Base-by-base conservation (phyloP, 495 filamentous ascomycete genomes). In the Penicillium riverlandense region DNA sequence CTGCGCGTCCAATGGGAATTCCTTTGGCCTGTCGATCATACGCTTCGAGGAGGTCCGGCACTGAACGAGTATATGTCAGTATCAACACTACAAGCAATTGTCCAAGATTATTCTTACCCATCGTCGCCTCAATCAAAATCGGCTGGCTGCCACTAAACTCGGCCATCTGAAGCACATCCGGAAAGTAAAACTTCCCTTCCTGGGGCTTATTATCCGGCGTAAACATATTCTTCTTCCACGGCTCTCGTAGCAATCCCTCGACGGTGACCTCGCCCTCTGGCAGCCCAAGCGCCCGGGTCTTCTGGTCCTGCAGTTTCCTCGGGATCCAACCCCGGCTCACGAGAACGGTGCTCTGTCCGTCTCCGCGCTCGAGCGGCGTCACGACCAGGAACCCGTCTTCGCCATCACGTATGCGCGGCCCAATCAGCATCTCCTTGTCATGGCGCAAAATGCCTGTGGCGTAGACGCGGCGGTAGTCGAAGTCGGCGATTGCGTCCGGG, bases 171-270 rank as follows among this genome's bases (percentile, higher is more conserved):
- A 78, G 61, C 36, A 98, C 85, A 62, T 96, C 94, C 1, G 92
- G 91, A 51, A 97, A 98, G 63, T 96, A 92, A 57, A 92, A 98
- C 66, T 86, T 84, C 41, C 80, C 80, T 45, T 75, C 76, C 48
- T 90, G 83, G 0, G 90, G 90, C 47, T 78, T 70, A 53, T 97
- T 98, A 0, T 82, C 82, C 0, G 92, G 92, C 45, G 92, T 98
- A 57, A 98, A 98, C 76, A 90, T 83, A 57, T 98, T 98, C 77
- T 88, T 94, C 75, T 89, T 86, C 83, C 87, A 94, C 28, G 94
- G 91, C 69, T 90, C 79, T 42, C 92, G 66, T 57, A 98, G 61
- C 58, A 98, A 58, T 4, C 92, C 92, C 59, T 94, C 80, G 2
- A 97, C 80, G 7, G 71, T 76, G 3, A 98, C 83, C 54, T 80